These are phyloP conservation scores for Lophiostoma macrostomum DNA, from an alignment of 495 filamentous ascomycete genomes.

Conservation along the genomic window DNA sequence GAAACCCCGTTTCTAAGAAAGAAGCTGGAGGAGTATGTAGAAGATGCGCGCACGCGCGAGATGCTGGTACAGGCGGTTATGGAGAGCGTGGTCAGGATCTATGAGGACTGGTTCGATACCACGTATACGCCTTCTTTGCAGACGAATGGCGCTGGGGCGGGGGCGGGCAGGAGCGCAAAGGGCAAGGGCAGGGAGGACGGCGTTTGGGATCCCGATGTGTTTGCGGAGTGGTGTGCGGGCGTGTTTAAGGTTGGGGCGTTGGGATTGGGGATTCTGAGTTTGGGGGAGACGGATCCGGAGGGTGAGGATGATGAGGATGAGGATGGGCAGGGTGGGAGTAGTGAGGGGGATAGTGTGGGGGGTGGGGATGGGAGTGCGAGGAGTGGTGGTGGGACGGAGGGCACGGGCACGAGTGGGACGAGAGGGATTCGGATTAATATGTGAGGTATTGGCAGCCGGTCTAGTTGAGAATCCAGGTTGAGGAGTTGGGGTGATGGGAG, in stretches of 20 bases:
- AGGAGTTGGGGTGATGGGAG: not conserved
- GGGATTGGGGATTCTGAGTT: constrained; percentile 28
- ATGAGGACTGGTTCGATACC: constrained; percentile 41
- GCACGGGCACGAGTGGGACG: constrained; percentile 21
- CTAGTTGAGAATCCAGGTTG: not conserved
- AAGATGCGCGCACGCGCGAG: constrained; percentile 40
- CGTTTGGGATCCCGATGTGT: constrained; percentile 42
- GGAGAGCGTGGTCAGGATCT: constrained; percentile 39
- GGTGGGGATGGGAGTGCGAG: constrained; percentile 3
- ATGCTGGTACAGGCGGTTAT: constrained; percentile 43
- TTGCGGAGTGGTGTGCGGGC: constrained; percentile 35
- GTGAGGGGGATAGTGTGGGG: constrained; percentile 14
- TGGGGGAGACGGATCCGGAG: constrained; percentile 1
- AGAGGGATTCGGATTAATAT: constrained; percentile 28
- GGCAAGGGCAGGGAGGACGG: constrained; percentile 60
- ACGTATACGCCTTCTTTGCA: constrained; percentile 44
- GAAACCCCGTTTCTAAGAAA: constrained; percentile 54
- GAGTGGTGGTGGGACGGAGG: constrained; percentile 18
- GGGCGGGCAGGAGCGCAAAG: constrained; percentile 50
- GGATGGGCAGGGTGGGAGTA: constrained; percentile 2
- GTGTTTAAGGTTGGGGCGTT: constrained; percentile 35
- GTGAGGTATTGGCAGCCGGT: constrained; percentile 3
- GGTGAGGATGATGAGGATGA: constrained; percentile 6
- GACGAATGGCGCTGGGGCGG: too few species aligned
- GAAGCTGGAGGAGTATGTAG: constrained; percentile 50